A percentile compares a stretch with the other conserved stretches of the same genome.
phyloP scores from a whole-genome alignment of 1,284 basidiomycete genomes.

The Crucibulum parvulum region DNA sequence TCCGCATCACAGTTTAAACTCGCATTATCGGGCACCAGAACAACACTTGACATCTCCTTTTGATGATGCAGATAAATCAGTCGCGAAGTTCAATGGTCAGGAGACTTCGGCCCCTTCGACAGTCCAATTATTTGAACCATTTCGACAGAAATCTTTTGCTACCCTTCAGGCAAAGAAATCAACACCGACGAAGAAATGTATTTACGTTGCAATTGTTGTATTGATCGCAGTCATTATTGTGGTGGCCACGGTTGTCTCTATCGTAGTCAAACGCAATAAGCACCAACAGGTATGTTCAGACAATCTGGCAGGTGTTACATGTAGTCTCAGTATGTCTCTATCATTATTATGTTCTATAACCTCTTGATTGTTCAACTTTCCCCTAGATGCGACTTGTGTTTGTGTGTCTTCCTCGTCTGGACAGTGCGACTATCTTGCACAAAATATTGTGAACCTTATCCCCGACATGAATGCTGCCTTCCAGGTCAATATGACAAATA shows the following conservation, averaged over 20 bases:
- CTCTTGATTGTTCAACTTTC: slow-evolving; percentile 4
- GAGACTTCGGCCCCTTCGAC: no score
- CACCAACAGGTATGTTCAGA: slow-evolving; percentile 37
- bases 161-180: slow-evolving; percentile 2
- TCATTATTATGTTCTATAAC: background rate
- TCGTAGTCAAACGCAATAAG: slow-evolving; percentile 41
- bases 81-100: background rate
- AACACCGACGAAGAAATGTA: slow-evolving; percentile 30
- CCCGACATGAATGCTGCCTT: slow-evolving; percentile 59
- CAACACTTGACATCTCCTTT: slow-evolving; percentile 26
- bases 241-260: slow-evolving; percentile 42
- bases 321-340: slow-evolving; percentile 58
- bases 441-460: slow-evolving; percentile 53
- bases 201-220: slow-evolving; percentile 30
- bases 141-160: background rate
- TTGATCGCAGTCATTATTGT: slow-evolving; percentile 42
- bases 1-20: slow-evolving; percentile 50
- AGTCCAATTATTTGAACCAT: no score
- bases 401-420: slow-evolving; percentile 54
- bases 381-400: slow-evolving; percentile 64
- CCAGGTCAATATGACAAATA: slow-evolving; percentile 49
- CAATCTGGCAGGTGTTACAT: slow-evolving; percentile 53
- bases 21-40: slow-evolving; percentile 11
- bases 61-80: slow-evolving; percentile 23
- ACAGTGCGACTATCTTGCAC: slow-evolving; percentile 61